Evolutionary conservation across 2,329 filamentous ascomycete species (phyloP).

Genomic region (Ophiostoma sp.): DNA sequence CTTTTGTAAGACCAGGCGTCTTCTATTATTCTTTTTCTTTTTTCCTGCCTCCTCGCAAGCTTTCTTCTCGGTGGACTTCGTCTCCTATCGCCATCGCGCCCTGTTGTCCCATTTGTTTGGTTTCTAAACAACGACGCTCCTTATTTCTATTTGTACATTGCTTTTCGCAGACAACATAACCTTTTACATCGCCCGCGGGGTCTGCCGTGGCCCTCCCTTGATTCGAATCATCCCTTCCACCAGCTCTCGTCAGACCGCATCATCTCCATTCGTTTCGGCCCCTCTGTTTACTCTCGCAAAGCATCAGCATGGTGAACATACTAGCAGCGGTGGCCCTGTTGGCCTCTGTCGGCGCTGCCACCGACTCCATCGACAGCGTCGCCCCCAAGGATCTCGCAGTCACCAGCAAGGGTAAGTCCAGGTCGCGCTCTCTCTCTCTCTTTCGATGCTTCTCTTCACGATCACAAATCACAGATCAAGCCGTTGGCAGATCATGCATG

Average conservation of each 20-base stretch:
- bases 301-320: not conserved
- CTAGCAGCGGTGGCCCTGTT: slow-evolving; percentile 12
- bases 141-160: not conserved
- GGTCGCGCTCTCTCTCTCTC: not conserved
- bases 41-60: too few relatives aligned
- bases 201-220: not conserved
- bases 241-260: not conserved
- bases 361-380: not conserved
- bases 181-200: too few relatives aligned
- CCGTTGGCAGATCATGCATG: not conserved
- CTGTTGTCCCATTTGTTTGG: too few relatives aligned
- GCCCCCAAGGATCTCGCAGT: slow-evolving; percentile 22
- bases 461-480: too few relatives aligned
- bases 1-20: too few relatives aligned
- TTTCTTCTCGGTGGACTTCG: too few relatives aligned
- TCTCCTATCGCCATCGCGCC: too few relatives aligned
- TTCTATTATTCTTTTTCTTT: too few relatives aligned
- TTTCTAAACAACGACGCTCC: not conserved
- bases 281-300: not conserved
- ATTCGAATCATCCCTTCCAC: not conserved
- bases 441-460: not conserved
- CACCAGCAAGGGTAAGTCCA: slow-evolving; percentile 10
- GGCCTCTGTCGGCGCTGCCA: slow-evolving; percentile 15
- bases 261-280: not conserved
- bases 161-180: not conserved